These are phyloP conservation scores for Jacaranda copaia DNA, from an alignment of 257 asterid genomes.

Conservation along the genomic window DNA sequence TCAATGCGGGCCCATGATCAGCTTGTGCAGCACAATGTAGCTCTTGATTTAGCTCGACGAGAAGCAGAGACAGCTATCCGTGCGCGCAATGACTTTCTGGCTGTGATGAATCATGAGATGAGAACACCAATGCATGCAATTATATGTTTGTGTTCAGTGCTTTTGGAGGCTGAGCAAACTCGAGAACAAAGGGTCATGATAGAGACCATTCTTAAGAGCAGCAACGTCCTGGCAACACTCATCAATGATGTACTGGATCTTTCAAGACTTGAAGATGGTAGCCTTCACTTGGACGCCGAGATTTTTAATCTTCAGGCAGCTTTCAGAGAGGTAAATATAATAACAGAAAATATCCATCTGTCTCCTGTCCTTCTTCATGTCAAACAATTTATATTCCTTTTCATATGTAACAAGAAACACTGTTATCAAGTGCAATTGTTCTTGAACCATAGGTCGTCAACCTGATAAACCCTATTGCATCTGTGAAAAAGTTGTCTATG, in stretches of 20 bases:
- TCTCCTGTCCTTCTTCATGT: constrained; percentile 10
- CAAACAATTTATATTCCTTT: neutral
- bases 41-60: constrained; percentile 64
- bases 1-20: constrained; percentile 75
- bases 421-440: neutral
- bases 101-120: constrained; percentile 90
- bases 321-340: constrained; percentile 58
- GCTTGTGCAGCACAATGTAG: constrained; percentile 69
- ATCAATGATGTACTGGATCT: constrained; percentile 75
- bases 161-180: constrained; percentile 70
- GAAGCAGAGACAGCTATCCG: constrained; percentile 72
- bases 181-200: constrained; percentile 76
- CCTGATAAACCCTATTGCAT: constrained; percentile 73
- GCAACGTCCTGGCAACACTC: constrained; percentile 73
- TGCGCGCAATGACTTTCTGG: constrained; percentile 71
- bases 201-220: constrained; percentile 76
- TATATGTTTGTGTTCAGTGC: constrained; percentile 69
- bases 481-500: constrained; percentile 65
- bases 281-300: constrained; percentile 58
- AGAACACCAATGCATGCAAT: constrained; percentile 77
- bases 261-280: constrained; percentile 82
- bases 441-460: constrained; percentile 55
- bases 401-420: neutral
- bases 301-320: constrained; percentile 61
- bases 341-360: neutral